phyloP scores from a whole-genome alignment of 2,329 filamentous ascomycete species.

The Drechmeria coniospora region DNA sequence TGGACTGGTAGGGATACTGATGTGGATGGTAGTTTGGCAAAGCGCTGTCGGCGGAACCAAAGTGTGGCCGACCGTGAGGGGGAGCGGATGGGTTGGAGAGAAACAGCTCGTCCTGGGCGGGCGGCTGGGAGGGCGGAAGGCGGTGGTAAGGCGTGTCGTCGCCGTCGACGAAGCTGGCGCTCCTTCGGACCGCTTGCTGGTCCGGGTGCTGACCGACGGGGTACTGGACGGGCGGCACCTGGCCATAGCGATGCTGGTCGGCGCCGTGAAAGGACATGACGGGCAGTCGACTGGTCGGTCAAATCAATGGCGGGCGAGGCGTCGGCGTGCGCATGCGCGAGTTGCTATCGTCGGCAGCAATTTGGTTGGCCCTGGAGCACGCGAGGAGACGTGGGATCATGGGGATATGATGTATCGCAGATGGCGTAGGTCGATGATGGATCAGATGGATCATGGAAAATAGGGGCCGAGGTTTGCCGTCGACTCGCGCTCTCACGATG shows the following conservation, averaged over 20 bases:
- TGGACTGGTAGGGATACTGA: slow-evolving; percentile 33
- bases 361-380: no score
- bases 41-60: slow-evolving; percentile 29
- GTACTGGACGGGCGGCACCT: slow-evolving; percentile 51
- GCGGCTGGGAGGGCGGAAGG: background rate
- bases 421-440: no score
- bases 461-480: no score
- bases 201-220: slow-evolving; percentile 26
- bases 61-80: slow-evolving; percentile 15
- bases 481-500: no score
- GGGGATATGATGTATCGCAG: no score
- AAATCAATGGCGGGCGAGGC: background rate
- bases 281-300: background rate
- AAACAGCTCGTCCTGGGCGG: slow-evolving; percentile 46
- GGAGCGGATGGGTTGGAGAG: slow-evolving; percentile 30
- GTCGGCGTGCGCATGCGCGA: no score
- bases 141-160: slow-evolving; percentile 48
- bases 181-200: slow-evolving; percentile 26
- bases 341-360: no score
- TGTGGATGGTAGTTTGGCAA: slow-evolving; percentile 37
- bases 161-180: slow-evolving; percentile 60
- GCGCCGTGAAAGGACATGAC: slow-evolving; percentile 50
- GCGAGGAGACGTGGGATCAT: no score
- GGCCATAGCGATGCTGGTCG: slow-evolving; percentile 48
- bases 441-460: no score